Conservation (phyloP, 2,329 filamentous ascomycete genomes). For the Exophiala mesophila region DNA sequence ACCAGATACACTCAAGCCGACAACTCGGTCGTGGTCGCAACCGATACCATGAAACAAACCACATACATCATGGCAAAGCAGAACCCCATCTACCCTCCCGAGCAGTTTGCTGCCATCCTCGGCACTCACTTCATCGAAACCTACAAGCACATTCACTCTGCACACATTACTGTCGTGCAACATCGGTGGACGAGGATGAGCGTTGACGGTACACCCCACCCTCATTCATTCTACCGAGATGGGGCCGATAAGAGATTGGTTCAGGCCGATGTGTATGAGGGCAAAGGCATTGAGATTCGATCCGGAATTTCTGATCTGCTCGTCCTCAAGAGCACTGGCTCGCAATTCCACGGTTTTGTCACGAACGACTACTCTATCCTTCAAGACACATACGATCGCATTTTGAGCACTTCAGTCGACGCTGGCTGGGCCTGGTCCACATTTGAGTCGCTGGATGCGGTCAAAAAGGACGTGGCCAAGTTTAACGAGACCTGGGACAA, state of each 20-base stretch:
- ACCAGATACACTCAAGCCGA: conserved; percentile 83
- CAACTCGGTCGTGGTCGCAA: conserved; percentile 92
- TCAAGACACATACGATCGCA: conserved; percentile 86
- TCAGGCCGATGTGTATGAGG: conserved; percentile 63
- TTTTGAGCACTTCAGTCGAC: conserved; percentile 89
- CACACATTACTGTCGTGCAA: conserved; percentile 74
- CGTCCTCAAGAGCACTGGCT: conserved; percentile 94
- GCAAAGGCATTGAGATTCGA: conserved; percentile 66
- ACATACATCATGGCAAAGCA: conserved; percentile 93
- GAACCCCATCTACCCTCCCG: conserved; percentile 84
- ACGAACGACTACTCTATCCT: conserved; percentile 91
- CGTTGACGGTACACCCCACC: conserved; percentile 82
- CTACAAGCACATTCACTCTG: conserved; percentile 81
- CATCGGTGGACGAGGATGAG: conserved; percentile 90
- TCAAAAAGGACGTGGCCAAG: conserved; percentile 57
- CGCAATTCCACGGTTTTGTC: conserved; percentile 91
- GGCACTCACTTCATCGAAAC: conserved; percentile 82
- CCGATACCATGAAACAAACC: conserved; percentile 97
- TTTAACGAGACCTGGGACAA: conserved; percentile 77
- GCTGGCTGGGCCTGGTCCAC: conserved; percentile 78
- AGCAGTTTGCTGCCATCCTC: conserved; percentile 81
- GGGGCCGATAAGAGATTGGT: conserved; percentile 82
- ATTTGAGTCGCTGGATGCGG: conserved; percentile 62
- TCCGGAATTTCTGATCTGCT: conserved; percentile 76
- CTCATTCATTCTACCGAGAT: conserved; percentile 90